A percentile compares a stretch with the other conserved stretches of the same genome.
Conservation (phyloP, 495 filamentous ascomycete genomes). For the Trichoderma asperelloides region DNA sequence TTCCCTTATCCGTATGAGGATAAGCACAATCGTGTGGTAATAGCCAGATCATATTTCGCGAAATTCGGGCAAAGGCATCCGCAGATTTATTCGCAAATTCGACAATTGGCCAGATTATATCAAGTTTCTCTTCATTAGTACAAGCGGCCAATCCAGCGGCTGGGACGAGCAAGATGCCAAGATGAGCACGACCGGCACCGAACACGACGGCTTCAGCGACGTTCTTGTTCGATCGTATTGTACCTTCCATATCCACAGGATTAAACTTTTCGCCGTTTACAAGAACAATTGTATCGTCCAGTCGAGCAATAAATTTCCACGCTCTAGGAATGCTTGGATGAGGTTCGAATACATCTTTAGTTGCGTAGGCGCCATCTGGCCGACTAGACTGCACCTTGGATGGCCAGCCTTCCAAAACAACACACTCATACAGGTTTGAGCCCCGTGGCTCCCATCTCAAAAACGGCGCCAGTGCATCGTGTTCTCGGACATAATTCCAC, state of each 20-base stretch:
- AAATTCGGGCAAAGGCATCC: slow-evolving; percentile 46
- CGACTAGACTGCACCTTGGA: slow-evolving; percentile 44
- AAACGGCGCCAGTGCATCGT: slow-evolving; percentile 18
- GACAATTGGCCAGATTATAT: slow-evolving; percentile 39
- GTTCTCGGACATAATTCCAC: slow-evolving; percentile 35
- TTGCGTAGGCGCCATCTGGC: slow-evolving; percentile 32
- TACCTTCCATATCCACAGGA: slow-evolving; percentile 53
- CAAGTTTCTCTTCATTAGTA: slow-evolving; percentile 30
- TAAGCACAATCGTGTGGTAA: slow-evolving; percentile 30
- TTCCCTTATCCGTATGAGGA: slow-evolving; percentile 47
- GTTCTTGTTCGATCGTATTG: slow-evolving; percentile 39
- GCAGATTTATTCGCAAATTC: slow-evolving; percentile 40
- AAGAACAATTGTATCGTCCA: slow-evolving; percentile 57
- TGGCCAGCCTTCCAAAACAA: slow-evolving; percentile 43
- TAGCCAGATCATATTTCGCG: slow-evolving; percentile 39
- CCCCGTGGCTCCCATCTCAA: slow-evolving; percentile 19
- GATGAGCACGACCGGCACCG: slow-evolving; percentile 39
- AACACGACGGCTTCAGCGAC: slow-evolving; percentile 53
- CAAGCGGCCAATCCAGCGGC: slow-evolving; percentile 20
- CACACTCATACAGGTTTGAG: slow-evolving; percentile 27
- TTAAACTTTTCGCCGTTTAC: slow-evolving; percentile 63
- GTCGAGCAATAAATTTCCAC: slow-evolving; percentile 56
- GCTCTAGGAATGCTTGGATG: slow-evolving; percentile 49
- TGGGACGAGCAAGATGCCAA: slow-evolving; percentile 47
- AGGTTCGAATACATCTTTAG: slow-evolving; percentile 53